Conservation (phyloP, 768 basidiomycete species). For the Rickenella mellea region DNA sequence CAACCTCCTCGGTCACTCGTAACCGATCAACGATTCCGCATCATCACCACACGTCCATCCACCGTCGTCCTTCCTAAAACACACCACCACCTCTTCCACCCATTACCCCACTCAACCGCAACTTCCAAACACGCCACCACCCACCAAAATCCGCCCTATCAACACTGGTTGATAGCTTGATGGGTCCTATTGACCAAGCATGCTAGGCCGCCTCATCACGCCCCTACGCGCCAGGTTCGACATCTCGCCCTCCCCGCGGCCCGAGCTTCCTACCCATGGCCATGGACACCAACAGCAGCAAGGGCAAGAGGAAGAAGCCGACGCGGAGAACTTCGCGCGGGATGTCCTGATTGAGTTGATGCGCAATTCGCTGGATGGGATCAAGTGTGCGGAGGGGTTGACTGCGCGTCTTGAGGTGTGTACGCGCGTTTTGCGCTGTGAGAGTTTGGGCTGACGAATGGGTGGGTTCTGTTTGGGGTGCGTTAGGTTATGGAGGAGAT, state of each 20-base stretch:
- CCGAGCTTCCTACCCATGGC: conserved; percentile 8
- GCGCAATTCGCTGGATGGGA: conserved; percentile 56
- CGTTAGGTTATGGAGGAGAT: conserved; percentile 56
- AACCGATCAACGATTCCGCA: no score
- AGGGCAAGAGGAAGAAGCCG: conserved; percentile 29
- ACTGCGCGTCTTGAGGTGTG: conserved; percentile 45
- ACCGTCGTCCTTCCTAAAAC: no score
- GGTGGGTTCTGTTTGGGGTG: neutral
- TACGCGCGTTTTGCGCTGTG: conserved; percentile 1
- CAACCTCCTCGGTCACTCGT: no score
- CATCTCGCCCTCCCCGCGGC: conserved; percentile 21
- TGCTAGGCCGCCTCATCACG: conserved; percentile 52
- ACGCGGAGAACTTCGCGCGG: conserved; percentile 64
- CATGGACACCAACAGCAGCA: no score
- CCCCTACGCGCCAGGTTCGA: conserved; percentile 52
- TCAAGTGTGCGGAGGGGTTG: conserved; percentile 48
- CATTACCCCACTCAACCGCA: no score
- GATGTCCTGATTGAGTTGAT: conserved; percentile 67
- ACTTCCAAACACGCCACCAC: no score
- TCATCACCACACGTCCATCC: no score
- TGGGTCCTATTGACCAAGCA: conserved; percentile 15
- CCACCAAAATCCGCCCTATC: no score
- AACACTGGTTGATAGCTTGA: no score
- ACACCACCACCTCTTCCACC: no score
- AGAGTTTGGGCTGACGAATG: neutral